Evolutionary conservation across 2,329 filamentous ascomycete species (phyloP).

Genomic region (Trichoderma sp.): DNA sequence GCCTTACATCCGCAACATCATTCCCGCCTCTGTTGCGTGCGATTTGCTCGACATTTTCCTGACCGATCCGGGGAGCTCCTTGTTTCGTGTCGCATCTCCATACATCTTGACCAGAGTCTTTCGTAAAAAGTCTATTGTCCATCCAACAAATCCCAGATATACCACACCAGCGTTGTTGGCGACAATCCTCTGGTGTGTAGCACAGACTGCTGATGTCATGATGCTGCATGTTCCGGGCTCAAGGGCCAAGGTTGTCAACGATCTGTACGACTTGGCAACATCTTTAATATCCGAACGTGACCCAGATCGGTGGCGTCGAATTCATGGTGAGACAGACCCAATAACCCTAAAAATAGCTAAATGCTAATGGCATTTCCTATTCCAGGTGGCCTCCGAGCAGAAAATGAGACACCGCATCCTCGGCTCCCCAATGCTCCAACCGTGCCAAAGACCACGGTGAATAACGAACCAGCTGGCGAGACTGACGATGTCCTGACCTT

Average conservation of each 20-base stretch:
- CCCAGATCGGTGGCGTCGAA: conserved; percentile 37
- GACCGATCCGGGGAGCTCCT: conserved; percentile 42
- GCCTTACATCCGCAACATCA: conserved; percentile 37
- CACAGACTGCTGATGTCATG: conserved; percentile 46
- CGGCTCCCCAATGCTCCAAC: conserved; percentile 25
- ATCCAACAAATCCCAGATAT: conserved; percentile 38
- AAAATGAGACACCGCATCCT: conserved; percentile 31
- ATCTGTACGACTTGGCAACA: conserved; percentile 37
- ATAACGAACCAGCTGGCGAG: conserved; percentile 35
- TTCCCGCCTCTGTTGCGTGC: conserved; percentile 42
- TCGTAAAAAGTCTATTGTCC: conserved; percentile 42
- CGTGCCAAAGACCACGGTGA: conserved; percentile 31
- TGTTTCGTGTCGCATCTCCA: conserved; percentile 45
- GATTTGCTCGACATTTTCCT: conserved; percentile 49
- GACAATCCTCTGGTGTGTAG: conserved; percentile 47
- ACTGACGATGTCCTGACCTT: conserved; percentile 46
- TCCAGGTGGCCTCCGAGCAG: conserved; percentile 33
- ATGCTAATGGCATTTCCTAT: background rate
- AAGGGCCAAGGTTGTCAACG: conserved; percentile 39
- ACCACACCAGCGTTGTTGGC: conserved; percentile 45
- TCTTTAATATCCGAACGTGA: conserved; percentile 36
- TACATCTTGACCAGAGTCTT: conserved; percentile 48
- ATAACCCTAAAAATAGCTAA: background rate
- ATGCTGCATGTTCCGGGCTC: conserved; percentile 41
- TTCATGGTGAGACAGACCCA: conserved; percentile 28